These are phyloP conservation scores for Ziziphus jujuba DNA, from an alignment of 306 rosid genomes.

Conservation along the genomic window DNA sequence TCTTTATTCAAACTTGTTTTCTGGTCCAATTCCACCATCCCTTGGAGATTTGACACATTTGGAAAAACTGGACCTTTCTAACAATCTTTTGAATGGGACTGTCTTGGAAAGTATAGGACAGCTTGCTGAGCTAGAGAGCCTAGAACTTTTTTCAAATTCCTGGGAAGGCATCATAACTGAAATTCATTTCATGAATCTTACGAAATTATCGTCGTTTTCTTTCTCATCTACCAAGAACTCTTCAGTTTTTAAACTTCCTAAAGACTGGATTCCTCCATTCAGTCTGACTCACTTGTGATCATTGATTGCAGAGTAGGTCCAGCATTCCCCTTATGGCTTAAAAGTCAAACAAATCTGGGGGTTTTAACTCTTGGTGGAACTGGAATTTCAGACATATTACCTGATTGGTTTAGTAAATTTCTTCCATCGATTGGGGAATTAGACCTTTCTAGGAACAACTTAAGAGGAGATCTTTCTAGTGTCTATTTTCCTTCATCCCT, in stretches of 20 bases:
- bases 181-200: conserved; percentile 4
- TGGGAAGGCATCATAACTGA: conserved; percentile 13
- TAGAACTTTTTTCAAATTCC: neutral
- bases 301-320: neutral
- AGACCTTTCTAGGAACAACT: conserved; percentile 13
- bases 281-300: neutral
- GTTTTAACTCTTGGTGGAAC: neutral
- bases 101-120: conserved; percentile 6
- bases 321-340: conserved; percentile 14
- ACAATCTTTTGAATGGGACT: neutral
- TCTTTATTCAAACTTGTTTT: neutral
- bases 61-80: neutral
- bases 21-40: neutral
- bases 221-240: neutral
- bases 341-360: neutral
- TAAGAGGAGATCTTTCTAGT: conserved; percentile 3
- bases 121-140: neutral
- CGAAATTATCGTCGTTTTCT: neutral
- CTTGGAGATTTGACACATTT: neutral
- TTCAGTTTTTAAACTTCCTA: neutral
- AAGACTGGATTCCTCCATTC: conserved; percentile 11
- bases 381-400: conserved; percentile 9
- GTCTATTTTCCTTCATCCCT: neutral
- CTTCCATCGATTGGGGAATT: neutral
- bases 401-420: conserved; percentile 11